A percentile compares a stretch with the other conserved stretches of the same genome.
Conservation (phyloP, 2,329 filamentous ascomycete species). For the Coniochaeta sp. region DNA sequence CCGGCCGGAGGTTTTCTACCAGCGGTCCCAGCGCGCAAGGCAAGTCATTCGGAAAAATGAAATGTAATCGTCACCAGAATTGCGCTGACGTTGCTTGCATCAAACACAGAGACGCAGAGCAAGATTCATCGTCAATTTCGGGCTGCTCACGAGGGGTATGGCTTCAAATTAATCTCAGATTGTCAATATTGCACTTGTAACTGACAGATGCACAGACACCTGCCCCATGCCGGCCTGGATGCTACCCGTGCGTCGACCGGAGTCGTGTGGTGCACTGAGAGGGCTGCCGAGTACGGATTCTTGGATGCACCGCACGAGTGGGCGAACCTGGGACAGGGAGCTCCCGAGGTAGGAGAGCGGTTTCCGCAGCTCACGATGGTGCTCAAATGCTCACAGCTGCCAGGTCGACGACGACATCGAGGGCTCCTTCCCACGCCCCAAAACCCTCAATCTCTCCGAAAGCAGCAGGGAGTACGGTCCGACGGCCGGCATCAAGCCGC, state of each 20-base stretch:
- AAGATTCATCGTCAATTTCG: slow-evolving; percentile 86
- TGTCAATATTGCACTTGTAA: not conserved
- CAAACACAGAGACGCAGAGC: slow-evolving; percentile 62
- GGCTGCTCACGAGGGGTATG: slow-evolving; percentile 70
- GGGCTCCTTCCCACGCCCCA: slow-evolving; percentile 79
- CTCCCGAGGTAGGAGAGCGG: slow-evolving; percentile 53
- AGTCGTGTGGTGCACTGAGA: slow-evolving; percentile 88
- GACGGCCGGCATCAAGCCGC: slow-evolving; percentile 85
- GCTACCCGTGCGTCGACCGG: slow-evolving; percentile 83
- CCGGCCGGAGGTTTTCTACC: slow-evolving; percentile 49
- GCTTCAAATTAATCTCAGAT: not conserved
- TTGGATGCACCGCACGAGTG: slow-evolving; percentile 72
- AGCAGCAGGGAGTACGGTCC: slow-evolving; percentile 85
- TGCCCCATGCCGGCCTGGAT: slow-evolving; percentile 85
- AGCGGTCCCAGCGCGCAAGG: slow-evolving; percentile 50
- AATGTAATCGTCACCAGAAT: slow-evolving; percentile 6
- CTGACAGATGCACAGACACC: slow-evolving; percentile 41
- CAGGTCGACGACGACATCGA: slow-evolving; percentile 82
- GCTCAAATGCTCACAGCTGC: not conserved
- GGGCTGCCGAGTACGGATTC: slow-evolving; percentile 84
- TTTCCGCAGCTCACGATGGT: not conserved
- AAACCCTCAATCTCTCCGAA: slow-evolving; percentile 69
- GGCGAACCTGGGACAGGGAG: slow-evolving; percentile 93
- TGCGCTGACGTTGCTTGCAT: not conserved
- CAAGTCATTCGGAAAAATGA: slow-evolving; percentile 17